Evolutionary conservation across 139 green algal species (phyloP).

Genomic region (Pleodorina starrii): DNA sequence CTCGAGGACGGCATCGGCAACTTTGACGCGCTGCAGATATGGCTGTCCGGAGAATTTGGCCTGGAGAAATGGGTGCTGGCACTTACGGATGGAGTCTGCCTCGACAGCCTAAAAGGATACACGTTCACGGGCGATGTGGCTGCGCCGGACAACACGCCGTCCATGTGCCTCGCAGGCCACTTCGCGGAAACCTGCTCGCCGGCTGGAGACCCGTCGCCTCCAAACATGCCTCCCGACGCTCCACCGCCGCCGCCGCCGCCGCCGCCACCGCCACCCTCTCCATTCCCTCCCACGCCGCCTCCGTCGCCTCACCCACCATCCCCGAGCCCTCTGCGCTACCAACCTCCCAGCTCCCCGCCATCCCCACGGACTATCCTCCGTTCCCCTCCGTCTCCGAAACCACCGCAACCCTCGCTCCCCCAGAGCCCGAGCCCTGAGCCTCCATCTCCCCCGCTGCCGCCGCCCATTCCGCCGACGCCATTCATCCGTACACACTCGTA

Average conservation of each 20-base stretch:
- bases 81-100: neutral
- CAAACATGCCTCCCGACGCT: no score
- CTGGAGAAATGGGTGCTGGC: neutral
- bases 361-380: constrained; percentile 1
- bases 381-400: neutral
- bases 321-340: neutral
- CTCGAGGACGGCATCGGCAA: neutral
- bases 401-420: neutral
- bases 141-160: neutral
- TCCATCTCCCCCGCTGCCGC: neutral
- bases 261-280: neutral
- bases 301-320: neutral
- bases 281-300: neutral
- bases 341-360: neutral
- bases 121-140: neutral
- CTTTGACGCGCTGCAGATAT: neutral
- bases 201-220: neutral
- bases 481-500: neutral
- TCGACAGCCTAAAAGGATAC: neutral
- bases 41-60: neutral
- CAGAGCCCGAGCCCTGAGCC: no score
- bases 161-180: neutral
- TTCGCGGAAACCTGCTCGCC: neutral
- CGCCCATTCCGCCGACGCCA: neutral
- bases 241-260: neutral